Evolutionary conservation across 2,329 filamentous ascomycete species (phyloP), one percentile per base, ranked within the genome.

Genomic region (Camptophora hylomeconis): DNA sequence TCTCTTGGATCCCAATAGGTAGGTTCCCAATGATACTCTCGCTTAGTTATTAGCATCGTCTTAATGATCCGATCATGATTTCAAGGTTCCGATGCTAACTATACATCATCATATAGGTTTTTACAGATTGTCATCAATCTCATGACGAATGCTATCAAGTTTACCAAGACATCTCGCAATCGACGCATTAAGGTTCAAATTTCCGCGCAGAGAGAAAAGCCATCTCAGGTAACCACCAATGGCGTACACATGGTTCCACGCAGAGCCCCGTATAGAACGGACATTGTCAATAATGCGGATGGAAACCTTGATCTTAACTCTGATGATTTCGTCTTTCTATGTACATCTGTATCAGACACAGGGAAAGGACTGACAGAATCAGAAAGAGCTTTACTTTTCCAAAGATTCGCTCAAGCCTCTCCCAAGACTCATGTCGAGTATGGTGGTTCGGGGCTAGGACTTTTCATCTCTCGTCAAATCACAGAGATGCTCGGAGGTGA

Each of bases 401-500:
- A 82, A 40, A 69, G 79, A 12, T 87, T 87, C 49, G 74, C 76
- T 6, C 80, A 87, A 51, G 77, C 78, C 1, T 80, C 71, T 10
- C 75, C 77, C 2, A 69, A 70, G 26, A 84, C 78, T 1, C 78
- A 83, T 39, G 72, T 81, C 7, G 71, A 81, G 42, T 84, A 86
- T 40, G 80, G 80, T 14, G 80, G 80, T 0, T 80, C 74, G 0
- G 80, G 80, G 0, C 62, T 87, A 2, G 80, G 80, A 0, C 59
- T 87, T 0, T 86, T 84, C 50, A 84, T 87, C 40, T 80, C 74
- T 21, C 67, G 78, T 13, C 70, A 80, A 30, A 62, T 87, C 10
- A 80, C 78, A 0, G 80, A 87, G 47, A 57, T 86, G 9, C 79
- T 84, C 47, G 78, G 79, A n/a, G 80, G 80, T 2, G 74, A 80